Evolutionary conservation across 768 basidiomycete species (phyloP).

Genomic region (Scleroderma bovista): DNA sequence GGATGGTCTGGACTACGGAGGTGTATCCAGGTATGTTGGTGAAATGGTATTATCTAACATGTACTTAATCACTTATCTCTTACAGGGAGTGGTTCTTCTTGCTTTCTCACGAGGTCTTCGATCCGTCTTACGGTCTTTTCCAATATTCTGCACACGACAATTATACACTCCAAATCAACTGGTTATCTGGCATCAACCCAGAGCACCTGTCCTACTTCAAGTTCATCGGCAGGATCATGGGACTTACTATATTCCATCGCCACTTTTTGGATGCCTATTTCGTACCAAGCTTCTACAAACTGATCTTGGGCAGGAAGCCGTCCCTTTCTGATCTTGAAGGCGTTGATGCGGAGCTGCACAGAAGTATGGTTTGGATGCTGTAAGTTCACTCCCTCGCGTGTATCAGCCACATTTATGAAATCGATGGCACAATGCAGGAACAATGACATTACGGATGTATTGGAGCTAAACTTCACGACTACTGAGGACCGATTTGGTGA

Average conservation of each 20-base stretch:
- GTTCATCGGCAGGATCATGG: slow-evolving; percentile 71
- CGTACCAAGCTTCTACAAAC: slow-evolving; percentile 77
- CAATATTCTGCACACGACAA: slow-evolving; percentile 79
- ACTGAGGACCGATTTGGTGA: slow-evolving; percentile 77
- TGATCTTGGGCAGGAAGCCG: slow-evolving; percentile 59
- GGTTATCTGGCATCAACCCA: slow-evolving; percentile 68
- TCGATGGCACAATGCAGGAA: slow-evolving; percentile 37
- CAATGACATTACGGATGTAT: slow-evolving; percentile 69
- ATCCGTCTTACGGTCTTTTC: slow-evolving; percentile 77
- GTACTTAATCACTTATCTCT: slow-evolving; percentile 2
- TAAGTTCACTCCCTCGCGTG: slow-evolving; percentile 31
- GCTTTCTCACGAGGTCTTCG: slow-evolving; percentile 77
- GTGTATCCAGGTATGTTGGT: slow-evolving; percentile 56
- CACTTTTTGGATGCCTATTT: slow-evolving; percentile 79
- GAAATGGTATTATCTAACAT: background rate
- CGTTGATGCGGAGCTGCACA: slow-evolving; percentile 62
- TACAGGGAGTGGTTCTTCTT: slow-evolving; percentile 83
- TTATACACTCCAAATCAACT: slow-evolving; percentile 77
- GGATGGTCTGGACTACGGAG: slow-evolving; percentile 76
- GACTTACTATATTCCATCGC: slow-evolving; percentile 72
- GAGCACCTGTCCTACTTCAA: slow-evolving; percentile 79
- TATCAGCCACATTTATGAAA: background rate
- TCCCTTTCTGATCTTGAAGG: slow-evolving; percentile 61
- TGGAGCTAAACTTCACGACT: slow-evolving; percentile 67
- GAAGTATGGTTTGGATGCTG: slow-evolving; percentile 74